Conservation (phyloP, 495 filamentous ascomycete genomes). For the Penicillium paxilli region DNA sequence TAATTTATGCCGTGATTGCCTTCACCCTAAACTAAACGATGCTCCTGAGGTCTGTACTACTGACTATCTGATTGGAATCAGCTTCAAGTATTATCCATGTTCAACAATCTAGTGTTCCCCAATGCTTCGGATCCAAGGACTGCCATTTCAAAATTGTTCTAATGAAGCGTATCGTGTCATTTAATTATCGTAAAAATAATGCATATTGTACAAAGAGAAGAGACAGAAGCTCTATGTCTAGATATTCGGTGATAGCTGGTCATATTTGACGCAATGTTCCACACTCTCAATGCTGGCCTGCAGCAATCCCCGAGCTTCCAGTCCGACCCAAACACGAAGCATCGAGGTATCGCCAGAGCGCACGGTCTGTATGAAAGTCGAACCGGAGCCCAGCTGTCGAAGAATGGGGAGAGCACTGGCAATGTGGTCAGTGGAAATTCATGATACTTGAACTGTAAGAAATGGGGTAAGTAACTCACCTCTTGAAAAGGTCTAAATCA, state of each 20-base stretch:
- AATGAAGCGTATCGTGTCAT: neutral
- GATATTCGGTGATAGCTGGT: conserved; percentile 78
- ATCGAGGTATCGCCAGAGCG: conserved; percentile 81
- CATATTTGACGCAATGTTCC: conserved; percentile 81
- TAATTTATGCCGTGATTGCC: too few species aligned
- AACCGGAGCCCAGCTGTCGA: conserved; percentile 77
- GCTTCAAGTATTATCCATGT: too few species aligned
- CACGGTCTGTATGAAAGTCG: conserved; percentile 43
- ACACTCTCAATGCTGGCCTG: conserved; percentile 88
- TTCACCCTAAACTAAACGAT: neutral
- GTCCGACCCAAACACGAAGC: conserved; percentile 88
- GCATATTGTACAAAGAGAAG: conserved; percentile 8
- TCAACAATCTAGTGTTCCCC: too few species aligned
- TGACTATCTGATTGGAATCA: too few species aligned
- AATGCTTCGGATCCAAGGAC: too few species aligned
- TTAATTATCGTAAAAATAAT: conserved; percentile 1
- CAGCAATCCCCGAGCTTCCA: conserved; percentile 85
- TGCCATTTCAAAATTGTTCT: neutral
- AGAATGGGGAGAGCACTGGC: conserved; percentile 85
- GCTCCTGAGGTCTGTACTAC: too few species aligned
- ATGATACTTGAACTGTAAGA: neutral
- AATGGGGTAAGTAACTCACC: conserved; percentile 42
- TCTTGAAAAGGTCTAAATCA: conserved; percentile 81
- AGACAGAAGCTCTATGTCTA: conserved; percentile 32
- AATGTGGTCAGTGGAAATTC: conserved; percentile 5